These are phyloP conservation scores for Echeveria elegans DNA, from an alignment of 164 flowering plant genomes.

Conservation along the genomic window DNA sequence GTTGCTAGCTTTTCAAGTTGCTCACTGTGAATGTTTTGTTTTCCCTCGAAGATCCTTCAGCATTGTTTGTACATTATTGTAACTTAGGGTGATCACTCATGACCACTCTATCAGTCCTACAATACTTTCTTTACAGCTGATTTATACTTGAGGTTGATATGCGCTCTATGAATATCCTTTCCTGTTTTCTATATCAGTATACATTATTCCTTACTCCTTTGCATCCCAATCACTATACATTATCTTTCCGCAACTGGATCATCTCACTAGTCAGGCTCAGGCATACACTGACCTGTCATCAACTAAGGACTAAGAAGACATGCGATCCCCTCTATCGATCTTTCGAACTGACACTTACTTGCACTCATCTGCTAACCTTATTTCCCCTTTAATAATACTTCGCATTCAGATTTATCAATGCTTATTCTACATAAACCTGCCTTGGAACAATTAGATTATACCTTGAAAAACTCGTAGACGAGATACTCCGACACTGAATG, in stretches of 20 bases:
- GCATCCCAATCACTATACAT: background rate
- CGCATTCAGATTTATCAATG: background rate
- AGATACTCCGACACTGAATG: conserved; percentile 82
- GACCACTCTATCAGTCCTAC: too few relatives aligned
- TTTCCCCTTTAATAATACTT: background rate
- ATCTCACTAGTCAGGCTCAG: too few relatives aligned
- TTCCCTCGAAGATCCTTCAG: background rate
- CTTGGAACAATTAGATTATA: conserved; percentile 17
- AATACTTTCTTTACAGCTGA: too few relatives aligned
- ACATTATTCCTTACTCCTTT: background rate
- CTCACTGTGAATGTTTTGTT: background rate
- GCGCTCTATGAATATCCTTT: background rate
- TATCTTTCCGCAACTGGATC: background rate
- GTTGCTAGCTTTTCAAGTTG: background rate
- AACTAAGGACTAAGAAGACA: too few relatives aligned
- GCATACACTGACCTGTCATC: too few relatives aligned
- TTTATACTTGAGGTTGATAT: too few relatives aligned
- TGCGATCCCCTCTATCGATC: background rate
- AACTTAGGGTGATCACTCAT: too few relatives aligned
- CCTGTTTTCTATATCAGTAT: background rate
- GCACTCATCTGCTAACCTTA: background rate
- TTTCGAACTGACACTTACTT: background rate
- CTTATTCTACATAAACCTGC: too few relatives aligned
- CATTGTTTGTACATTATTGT: background rate
- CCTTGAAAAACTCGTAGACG: conserved; percentile 89